These are phyloP conservation scores for Oryza rufipogon DNA, from an alignment of 176 grass and related monocot genomes.

Conservation along the genomic window DNA sequence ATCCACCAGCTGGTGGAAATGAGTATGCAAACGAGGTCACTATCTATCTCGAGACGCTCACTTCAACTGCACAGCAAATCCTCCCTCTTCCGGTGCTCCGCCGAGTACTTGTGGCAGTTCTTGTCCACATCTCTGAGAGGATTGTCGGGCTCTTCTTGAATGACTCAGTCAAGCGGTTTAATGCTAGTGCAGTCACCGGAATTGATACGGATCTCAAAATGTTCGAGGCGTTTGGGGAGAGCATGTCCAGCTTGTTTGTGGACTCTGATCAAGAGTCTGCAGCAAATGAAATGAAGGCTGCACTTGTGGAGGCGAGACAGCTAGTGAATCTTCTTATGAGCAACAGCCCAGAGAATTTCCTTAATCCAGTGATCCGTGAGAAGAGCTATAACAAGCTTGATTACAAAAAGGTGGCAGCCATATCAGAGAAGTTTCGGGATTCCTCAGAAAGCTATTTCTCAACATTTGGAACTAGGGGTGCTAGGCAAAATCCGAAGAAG, in stretches of 20 bases:
- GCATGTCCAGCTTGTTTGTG: slow-evolving; percentile 58
- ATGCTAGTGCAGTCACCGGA: slow-evolving; percentile 74
- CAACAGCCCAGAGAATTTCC: slow-evolving; percentile 88
- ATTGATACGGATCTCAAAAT: slow-evolving; percentile 88
- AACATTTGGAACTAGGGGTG: slow-evolving; percentile 78
- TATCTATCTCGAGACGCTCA: slow-evolving; percentile 90
- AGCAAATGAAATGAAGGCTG: slow-evolving; percentile 72
- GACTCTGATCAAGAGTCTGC: slow-evolving; percentile 62
- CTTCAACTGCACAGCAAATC: slow-evolving; percentile 84
- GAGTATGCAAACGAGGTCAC: slow-evolving; percentile 92
- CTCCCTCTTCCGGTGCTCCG: slow-evolving; percentile 73
- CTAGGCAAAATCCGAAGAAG: slow-evolving; percentile 81
- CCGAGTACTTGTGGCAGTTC: slow-evolving; percentile 76
- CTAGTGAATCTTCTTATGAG: slow-evolving; percentile 95
- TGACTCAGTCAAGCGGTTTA: slow-evolving; percentile 91
- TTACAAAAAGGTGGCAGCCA: slow-evolving; percentile 79
- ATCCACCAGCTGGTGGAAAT: slow-evolving; percentile 68
- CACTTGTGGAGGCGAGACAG: slow-evolving; percentile 78
- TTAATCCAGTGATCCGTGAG: slow-evolving; percentile 90
- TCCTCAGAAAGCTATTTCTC: slow-evolving; percentile 88
- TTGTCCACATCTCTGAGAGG: slow-evolving; percentile 73
- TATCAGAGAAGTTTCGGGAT: slow-evolving; percentile 97
- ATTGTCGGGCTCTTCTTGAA: slow-evolving; percentile 78
- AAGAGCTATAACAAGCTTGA: slow-evolving; percentile 95
- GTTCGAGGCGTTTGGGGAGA: slow-evolving; percentile 83